phyloP scores from a whole-genome alignment of 108 stramenopile genomes.

The Seminavis robusta region DNA sequence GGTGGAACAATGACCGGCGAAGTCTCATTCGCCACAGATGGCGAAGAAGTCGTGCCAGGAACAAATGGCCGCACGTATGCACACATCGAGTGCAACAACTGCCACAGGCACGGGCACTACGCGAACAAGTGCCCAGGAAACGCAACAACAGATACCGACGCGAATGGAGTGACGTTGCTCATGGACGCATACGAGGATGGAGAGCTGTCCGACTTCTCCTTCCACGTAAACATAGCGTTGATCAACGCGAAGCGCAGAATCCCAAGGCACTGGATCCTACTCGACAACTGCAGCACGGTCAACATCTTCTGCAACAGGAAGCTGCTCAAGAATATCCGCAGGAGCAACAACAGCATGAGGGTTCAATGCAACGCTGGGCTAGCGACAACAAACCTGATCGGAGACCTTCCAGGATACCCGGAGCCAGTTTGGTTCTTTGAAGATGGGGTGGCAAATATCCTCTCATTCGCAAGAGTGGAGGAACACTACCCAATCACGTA shows the following conservation, averaged over 20 bases:
- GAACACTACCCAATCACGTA: constrained; percentile 15
- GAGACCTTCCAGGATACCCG: constrained; percentile 13
- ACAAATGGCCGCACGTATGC: too few species aligned
- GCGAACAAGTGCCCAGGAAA: background rate
- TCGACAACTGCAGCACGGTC: constrained; percentile 34
- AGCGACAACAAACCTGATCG: background rate
- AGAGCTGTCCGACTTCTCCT: too few species aligned
- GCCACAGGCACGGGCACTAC: background rate
- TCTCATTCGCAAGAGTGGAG: constrained; percentile 19
- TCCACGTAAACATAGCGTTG: background rate
- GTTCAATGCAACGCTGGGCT: constrained; percentile 21
- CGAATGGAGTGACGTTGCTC: too few species aligned
- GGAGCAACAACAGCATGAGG: background rate
- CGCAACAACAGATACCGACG: background rate
- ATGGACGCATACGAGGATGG: too few species aligned
- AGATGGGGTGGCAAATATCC: constrained; percentile 40
- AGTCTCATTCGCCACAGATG: too few species aligned
- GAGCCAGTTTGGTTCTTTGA: constrained; percentile 26
- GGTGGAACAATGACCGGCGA: too few species aligned
- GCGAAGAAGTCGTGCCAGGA: too few species aligned
- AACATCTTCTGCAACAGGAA: constrained; percentile 14
- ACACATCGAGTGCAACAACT: background rate
- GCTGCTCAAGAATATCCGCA: constrained; percentile 19
- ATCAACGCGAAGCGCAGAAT: too few species aligned
- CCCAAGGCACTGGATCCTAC: constrained; percentile 28